Evolutionary conservation across 1,284 basidiomycete species (phyloP), one percentile per base, ranked within the genome.

Genomic region (Golubevia sp.): DNA sequence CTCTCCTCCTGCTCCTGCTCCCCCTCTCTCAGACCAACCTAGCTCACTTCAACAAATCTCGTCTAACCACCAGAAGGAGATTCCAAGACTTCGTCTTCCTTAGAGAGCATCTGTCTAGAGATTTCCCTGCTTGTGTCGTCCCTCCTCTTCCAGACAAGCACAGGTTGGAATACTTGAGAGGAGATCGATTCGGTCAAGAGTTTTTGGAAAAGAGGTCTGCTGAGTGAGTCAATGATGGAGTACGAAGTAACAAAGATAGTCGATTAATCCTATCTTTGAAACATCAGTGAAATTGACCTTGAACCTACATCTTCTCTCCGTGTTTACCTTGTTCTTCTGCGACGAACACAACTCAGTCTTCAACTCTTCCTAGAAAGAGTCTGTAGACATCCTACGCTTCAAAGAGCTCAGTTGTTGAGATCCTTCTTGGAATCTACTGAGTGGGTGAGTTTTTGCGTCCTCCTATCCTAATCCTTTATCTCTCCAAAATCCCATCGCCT

Each of bases 11-110:
- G 15, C 26, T 26, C 44, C 26, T 11, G n/a, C n/a, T 49, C n/a
- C 20, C 48, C 6, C 38, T n/a, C 53, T 56, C 24, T 44, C 79
- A 94, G 92, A 94, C 92, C 26, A 92, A 90, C 74, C 87, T 91
- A 21, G 88, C 88, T 25, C 92, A 90, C 86, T 98, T 92, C 58
- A 63, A 72, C 2, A 64, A 70, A 18, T 70, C 87, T 89, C 90
- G 25, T 88, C 89, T 51, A 86, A 87, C 90, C 4, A 86, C 91
- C 15, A 89, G 96, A 59, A 88, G 96, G 66, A 89, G 96, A 25
- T 99, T 97, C 86, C 93, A 96, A 79, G 97, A 99, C 85, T 99
- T 99, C 85, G 91, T 92, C 44, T 99, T 99, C 83, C 86, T 99
- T 44, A 87, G 92, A 66, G 91, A 97, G 57, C 89, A 97, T 76